Evolutionary conservation across 192 early-diverging fungal genomes (phyloP).

Genomic region (Coemansia sp.): DNA sequence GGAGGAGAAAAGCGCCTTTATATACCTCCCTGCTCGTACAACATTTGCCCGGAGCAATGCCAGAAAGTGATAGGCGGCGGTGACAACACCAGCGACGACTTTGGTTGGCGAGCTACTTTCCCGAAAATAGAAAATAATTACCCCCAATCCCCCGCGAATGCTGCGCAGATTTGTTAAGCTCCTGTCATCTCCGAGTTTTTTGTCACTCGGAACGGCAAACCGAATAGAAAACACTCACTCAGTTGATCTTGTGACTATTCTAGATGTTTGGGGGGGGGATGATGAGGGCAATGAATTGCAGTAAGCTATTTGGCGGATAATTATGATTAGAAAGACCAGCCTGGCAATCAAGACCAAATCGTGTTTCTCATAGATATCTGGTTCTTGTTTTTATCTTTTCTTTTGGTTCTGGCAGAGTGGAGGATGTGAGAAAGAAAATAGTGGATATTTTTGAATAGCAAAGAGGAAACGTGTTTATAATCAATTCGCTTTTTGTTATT

Average conservation of each 20-base stretch:
- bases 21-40: neutral
- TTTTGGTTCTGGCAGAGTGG: conserved; percentile 5
- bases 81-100: neutral
- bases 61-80: neutral
- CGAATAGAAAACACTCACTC: neutral
- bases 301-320: conserved; percentile 1
- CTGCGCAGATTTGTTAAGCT: neutral
- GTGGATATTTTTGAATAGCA: neutral
- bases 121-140: neutral
- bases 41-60: neutral
- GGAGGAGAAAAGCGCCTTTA: neutral
- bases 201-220: neutral
- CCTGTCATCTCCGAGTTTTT: neutral
- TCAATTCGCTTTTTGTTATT: neutral
- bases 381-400: neutral
- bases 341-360: neutral
- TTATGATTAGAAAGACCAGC: neutral
- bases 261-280: neutral
- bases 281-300: neutral
- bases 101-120: conserved; percentile 2
- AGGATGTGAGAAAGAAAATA: neutral
- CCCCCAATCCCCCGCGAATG: neutral
- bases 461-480: neutral
- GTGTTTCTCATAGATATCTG: neutral
- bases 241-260: neutral